Evolutionary conservation across 2,329 filamentous ascomycete species (phyloP).

Genomic region (Fusarium secorum): DNA sequence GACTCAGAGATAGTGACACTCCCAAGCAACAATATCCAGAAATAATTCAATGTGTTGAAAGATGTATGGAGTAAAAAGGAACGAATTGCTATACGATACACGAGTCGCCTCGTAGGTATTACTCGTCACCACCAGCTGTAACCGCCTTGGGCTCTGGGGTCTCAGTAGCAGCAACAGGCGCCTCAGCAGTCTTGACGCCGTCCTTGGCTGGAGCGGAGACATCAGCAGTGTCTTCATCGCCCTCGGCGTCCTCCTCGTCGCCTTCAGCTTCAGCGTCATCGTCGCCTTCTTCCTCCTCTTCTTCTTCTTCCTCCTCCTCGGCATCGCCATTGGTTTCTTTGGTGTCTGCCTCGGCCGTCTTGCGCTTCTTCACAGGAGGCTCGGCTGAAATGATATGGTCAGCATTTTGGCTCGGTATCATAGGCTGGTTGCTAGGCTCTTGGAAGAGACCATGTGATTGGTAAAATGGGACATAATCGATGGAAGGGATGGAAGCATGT

Average conservation of each 20-base stretch:
- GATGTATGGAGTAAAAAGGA: neutral
- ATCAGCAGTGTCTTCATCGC: conserved; percentile 39
- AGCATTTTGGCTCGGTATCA: neutral
- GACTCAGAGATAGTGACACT: neutral
- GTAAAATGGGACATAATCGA: neutral
- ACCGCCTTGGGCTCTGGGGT: conserved; percentile 43
- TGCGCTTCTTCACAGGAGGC: conserved; percentile 60
- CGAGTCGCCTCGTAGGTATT: conserved; percentile 1
- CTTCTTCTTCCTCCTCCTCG: conserved; percentile 48
- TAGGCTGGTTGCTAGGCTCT: neutral
- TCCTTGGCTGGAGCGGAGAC: conserved; percentile 35
- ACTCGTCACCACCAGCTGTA: conserved; percentile 44
- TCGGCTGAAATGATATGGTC: conserved; percentile 4
- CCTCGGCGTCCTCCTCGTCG: conserved; percentile 41
- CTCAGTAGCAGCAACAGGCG: conserved; percentile 35
- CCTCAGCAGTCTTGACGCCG: conserved; percentile 31
- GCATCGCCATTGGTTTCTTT: conserved; percentile 48
- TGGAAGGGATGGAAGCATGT: neutral
- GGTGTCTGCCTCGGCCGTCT: conserved; percentile 50
- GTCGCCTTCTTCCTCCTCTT: conserved; percentile 43
- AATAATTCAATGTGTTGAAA: neutral
- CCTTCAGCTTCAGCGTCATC: conserved; percentile 42
- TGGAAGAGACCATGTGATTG: neutral
- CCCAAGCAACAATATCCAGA: neutral
- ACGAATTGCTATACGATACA: conserved; percentile 20